Base-by-base conservation (phyloP, 768 basidiomycete species). In the Mrakia blollopis region DNA sequence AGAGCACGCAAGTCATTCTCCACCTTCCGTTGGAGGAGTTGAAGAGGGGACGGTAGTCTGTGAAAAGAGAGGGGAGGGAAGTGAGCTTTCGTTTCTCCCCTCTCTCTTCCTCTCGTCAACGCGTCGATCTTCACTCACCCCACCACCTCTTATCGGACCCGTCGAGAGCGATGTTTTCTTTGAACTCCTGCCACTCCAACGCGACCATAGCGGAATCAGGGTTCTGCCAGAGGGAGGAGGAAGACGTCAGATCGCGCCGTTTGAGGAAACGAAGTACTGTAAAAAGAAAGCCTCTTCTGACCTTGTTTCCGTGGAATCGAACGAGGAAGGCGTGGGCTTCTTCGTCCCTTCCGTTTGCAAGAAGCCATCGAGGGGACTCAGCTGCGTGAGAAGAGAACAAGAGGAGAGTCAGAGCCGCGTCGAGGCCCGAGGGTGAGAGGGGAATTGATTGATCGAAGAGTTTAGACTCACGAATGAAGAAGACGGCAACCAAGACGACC, bases 81-180 rank as follows among this genome's bases (percentile, higher is more conserved):
- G 63, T n/a, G 47, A n/a, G n/a, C n/a, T n/a, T n/a, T n/a, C n/a
- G n/a, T n/a, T n/a, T n/a, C n/a, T n/a, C n/a, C n/a, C n/a, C n/a
- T n/a, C n/a, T n/a, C n/a, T n/a, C n/a, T n/a, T n/a, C n/a, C n/a
- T n/a, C n/a, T n/a, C n/a, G 39, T 18, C 30, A 25, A n/a, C 35
- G 21, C 44, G 16, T n/a, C 9, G 11, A 6, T 41, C 9, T 11
- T 11, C 1, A 50, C 37, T 21, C 11, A 65, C 32, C 32, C 63
- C 81, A 87, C 88, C 88, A 89, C 69, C 87, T 84, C 81, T 89
- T 89, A 80, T 88, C 87, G 18, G 87, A 86, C 21, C 86, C 88
- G 79, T 87, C 85, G 10, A 86, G 78, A 57, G 84, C 82, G 72
- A 89, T 85, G 11, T 85, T 82, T 78, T 88, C 87, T 76, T 87